Percentiles rank a stretch among this genome's conserved stretches.
Conservation (phyloP, 352 stramenopile genomes). For the Aphanomyces stellatus region DNA sequence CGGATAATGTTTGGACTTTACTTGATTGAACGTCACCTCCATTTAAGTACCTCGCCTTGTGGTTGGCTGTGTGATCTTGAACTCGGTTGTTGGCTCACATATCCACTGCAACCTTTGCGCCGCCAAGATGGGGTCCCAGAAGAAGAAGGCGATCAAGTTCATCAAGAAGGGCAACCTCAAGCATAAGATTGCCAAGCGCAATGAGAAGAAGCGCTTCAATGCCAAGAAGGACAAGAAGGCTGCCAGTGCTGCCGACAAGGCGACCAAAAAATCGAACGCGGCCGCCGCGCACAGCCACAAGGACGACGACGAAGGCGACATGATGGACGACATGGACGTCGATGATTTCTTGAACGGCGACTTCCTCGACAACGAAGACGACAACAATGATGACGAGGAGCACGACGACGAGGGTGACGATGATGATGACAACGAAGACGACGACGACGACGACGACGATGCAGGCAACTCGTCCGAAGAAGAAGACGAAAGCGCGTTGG, state of each 20-base stretch:
- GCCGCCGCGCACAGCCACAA: constrained; percentile 2
- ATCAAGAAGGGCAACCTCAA: constrained; percentile 70
- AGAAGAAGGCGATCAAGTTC: constrained; percentile 84
- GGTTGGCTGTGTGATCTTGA: background rate
- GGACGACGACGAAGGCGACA: constrained; percentile 52
- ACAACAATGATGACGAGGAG: background rate
- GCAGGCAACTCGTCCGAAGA: constrained; percentile 67
- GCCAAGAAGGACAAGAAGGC: constrained; percentile 69
- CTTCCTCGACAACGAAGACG: constrained; percentile 34
- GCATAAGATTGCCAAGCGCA: constrained; percentile 80
- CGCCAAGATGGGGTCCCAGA: constrained; percentile 22
- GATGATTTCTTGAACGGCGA: constrained; percentile 79
- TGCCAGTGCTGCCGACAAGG: constrained; percentile 33
- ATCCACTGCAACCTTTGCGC: background rate
- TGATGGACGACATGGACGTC: constrained; percentile 84
- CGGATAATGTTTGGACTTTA: no score
- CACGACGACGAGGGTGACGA: constrained; percentile 19
- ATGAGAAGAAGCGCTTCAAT: constrained; percentile 75
- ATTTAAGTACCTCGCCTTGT: constrained; percentile 1
- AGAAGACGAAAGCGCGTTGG: constrained; percentile 68
- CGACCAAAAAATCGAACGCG: constrained; percentile 23
- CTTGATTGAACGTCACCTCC: background rate
- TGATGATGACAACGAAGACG: constrained; percentile 23
- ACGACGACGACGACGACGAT: constrained; percentile 27
- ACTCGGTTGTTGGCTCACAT: background rate